Base-by-base conservation (phyloP, 2,329 filamentous ascomycete species). In the Ilyonectria robusta region DNA sequence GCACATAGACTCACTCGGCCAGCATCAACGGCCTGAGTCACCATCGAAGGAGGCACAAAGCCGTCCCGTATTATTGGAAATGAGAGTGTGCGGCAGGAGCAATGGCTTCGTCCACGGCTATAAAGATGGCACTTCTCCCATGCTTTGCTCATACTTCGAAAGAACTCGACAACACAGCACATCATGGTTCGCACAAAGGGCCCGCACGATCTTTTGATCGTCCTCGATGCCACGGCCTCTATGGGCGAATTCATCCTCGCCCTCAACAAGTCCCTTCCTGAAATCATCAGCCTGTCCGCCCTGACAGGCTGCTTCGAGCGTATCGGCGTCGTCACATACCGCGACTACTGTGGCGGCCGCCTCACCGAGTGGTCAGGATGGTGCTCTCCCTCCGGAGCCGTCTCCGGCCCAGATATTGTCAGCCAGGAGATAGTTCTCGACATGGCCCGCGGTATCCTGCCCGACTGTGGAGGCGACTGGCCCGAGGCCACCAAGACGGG, bases 281-380 rank as follows among this genome's bases (percentile, higher is more conserved):
- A 86, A 66, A 84, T 88, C 69, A 82, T 88, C 63, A 81, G 82
- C 37, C 78, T 87, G 7, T 85, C 85, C 1, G 78, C 81, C 1
- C 77, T 87, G 1, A 87, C 86, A 0, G 81, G 78, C 58, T 84
- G 83, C 70, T 87, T 88, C 71, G 79, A 82, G 5, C 81, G 84
- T 2, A 84, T 87, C 59, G 85, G 85, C 7, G 78, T 87, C 4
- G 73, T 87, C 13, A 84, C 82, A 1, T 88, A 87, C 67, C 81
- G 85, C 6, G 86, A 88, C 75, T 87, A 86, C 71, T 78, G 75
- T 66, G 64, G 69, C 13, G 72, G 74, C 15, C 48, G 58, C 4
- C 66, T 84, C 26, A 80, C 82, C 2, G 78, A 86, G 55, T 88
- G 84, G 83, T 87, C 85, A 0, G 84, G 85, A 3, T 87, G 85